Evolutionary conservation across 75 land plant genomes (phyloP).

Genomic region (Pseudotsuga menziesii): DNA sequence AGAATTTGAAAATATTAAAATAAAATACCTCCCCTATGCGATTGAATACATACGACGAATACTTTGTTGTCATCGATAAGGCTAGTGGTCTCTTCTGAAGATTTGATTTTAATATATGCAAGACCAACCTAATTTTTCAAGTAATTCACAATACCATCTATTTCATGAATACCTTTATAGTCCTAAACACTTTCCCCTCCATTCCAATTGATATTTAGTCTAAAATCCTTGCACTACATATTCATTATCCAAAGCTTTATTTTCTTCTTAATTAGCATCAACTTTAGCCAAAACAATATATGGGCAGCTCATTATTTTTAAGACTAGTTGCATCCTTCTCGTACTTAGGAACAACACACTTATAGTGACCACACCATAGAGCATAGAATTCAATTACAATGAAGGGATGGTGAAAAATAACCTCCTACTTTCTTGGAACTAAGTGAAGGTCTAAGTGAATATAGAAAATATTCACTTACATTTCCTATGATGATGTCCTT

Average conservation of each 20-base stretch:
- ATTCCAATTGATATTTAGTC: conserved; percentile 73
- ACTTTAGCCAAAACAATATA: conserved; percentile 82
- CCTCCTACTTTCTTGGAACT: no score
- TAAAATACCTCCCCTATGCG: no score
- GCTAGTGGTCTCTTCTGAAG: conserved; percentile 36
- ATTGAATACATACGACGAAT: conserved; percentile 39
- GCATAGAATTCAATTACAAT: no score
- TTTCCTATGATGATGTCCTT: no score
- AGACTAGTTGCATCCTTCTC: conserved; percentile 81
- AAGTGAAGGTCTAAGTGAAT: no score
- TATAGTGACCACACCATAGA: no score
- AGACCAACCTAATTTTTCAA: conserved; percentile 87
- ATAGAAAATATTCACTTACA: no score
- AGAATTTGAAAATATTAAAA: no score
- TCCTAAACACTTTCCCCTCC: conserved; percentile 58
- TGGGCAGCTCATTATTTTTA: conserved; percentile 68
- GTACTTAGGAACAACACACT: no score
- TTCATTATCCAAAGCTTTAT: conserved; percentile 59
- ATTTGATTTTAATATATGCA: conserved; percentile 66
- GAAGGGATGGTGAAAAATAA: no score
- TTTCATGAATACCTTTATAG: conserved; percentile 88
- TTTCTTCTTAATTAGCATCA: conserved; percentile 79
- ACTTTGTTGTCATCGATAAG: conserved; percentile 51
- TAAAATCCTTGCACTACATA: conserved; percentile 75
- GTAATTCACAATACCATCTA: conserved; percentile 84